A percentile compares a stretch with the other conserved stretches of the same genome.
Evolutionary conservation across 2,329 filamentous ascomycete genomes (phyloP).

Genomic region (Clonostachys byssicola): DNA sequence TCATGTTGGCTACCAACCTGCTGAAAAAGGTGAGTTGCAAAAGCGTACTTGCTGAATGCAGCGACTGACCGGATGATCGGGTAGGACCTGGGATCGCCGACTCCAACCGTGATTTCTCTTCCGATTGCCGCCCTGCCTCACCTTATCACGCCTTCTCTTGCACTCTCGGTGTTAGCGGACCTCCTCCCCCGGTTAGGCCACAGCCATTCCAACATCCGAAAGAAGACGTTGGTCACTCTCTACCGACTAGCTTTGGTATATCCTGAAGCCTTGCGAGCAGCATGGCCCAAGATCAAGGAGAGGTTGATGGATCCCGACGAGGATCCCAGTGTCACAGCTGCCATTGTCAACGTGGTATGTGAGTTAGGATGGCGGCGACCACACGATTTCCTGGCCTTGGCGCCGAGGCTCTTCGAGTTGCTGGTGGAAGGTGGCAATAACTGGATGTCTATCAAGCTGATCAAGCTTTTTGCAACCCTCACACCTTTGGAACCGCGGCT

Average conservation of each 20-base stretch:
- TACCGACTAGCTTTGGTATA: slow-evolving; percentile 95
- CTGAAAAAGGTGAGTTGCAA: slow-evolving; percentile 72
- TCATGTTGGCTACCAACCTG: slow-evolving; percentile 96
- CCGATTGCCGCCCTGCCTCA: slow-evolving; percentile 90
- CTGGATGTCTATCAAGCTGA: slow-evolving; percentile 99
- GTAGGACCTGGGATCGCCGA: slow-evolving; percentile 69
- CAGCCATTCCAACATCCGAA: slow-evolving; percentile 79
- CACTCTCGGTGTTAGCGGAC: slow-evolving; percentile 83
- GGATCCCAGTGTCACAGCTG: slow-evolving; percentile 88
- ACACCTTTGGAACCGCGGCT: slow-evolving; percentile 89
- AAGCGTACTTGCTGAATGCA: not conserved
- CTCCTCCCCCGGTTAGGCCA: slow-evolving; percentile 83
- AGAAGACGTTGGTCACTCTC: slow-evolving; percentile 93
- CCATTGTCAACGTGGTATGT: slow-evolving; percentile 95
- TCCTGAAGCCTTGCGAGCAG: slow-evolving; percentile 84
- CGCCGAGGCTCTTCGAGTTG: slow-evolving; percentile 86
- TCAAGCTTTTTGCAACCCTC: slow-evolving; percentile 94
- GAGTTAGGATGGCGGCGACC: slow-evolving; percentile 93
- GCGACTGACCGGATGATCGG: not conserved
- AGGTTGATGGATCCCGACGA: slow-evolving; percentile 85
- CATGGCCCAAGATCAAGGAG: slow-evolving; percentile 98
- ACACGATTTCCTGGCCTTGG: slow-evolving; percentile 88
- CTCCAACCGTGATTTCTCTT: slow-evolving; percentile 74
- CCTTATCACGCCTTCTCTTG: slow-evolving; percentile 87
- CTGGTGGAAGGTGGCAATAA: slow-evolving; percentile 92